Base-by-base conservation (phyloP, 164 flowering plant genomes). In the Akebia trifoliata region DNA sequence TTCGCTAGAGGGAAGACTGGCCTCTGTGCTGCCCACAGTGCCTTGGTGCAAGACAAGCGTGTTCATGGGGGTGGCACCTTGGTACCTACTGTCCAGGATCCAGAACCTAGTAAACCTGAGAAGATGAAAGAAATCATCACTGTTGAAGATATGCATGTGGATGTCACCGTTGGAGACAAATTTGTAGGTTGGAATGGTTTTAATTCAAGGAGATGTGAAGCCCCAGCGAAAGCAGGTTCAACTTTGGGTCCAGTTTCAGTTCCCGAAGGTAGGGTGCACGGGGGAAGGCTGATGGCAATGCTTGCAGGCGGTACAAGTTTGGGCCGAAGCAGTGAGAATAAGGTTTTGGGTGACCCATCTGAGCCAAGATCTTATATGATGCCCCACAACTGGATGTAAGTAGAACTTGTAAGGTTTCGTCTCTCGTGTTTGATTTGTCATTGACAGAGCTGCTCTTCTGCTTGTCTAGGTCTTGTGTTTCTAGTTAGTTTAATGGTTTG, bases 21-120 rank as follows among this genome's bases (percentile, higher is more conserved):
- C 31, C 82, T 89, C 8, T 87, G 95, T 69, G 81, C 82, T 32
- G 80, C 89, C 10, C 97, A 89, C 52, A 75, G 75, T 76, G 85
- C 90, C 25, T 65, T 81, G 46, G 87, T 84, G 48, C 85, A 76
- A 42, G 96, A 92, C 69, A 84, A 69, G 63, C 78, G 95, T 58
- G 95, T 92, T n/a, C 97, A 92, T 72, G 98, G 98, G 8, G 98
- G 85, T 49, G 78, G 75, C 40, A 82, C 86, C n/a, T 10, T 84
- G 57, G 88, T 85, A 15, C 63, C 73, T 50, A 52, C 68, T 6
- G 55, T 62, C 31, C 78, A 59, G 17, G 79, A 71, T 20, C 71
- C 78, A 31, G 49, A 66, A 11, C 50, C 52, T 52, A 39, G 57
- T 47, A 53, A 54, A 35, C 51, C 59, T 20, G 79, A 69, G 51